Conservation (phyloP, 2,329 filamentous ascomycete genomes). For the Blastomyces silverae region DNA sequence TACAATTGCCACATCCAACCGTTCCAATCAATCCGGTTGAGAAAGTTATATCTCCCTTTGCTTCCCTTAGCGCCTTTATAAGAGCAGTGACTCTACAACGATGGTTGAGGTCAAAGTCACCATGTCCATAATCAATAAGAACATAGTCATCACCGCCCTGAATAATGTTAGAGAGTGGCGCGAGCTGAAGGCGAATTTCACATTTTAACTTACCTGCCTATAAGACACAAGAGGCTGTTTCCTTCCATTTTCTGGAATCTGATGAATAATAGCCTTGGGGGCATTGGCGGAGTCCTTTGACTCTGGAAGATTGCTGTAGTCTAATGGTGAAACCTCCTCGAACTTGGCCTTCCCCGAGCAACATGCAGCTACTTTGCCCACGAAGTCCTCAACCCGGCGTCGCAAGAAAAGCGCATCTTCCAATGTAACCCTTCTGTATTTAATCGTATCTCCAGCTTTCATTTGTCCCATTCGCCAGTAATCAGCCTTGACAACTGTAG, state of each 20-base stretch:
- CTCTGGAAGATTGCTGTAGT: slow-evolving; percentile 24
- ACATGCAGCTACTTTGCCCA: slow-evolving; percentile 40
- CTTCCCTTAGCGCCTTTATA: slow-evolving; percentile 42
- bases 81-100: slow-evolving; percentile 51
- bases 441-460: slow-evolving; percentile 52
- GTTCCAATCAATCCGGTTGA: slow-evolving; percentile 45
- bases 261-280: slow-evolving; percentile 31
- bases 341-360: slow-evolving; percentile 33
- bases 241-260: slow-evolving; percentile 30
- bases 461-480: slow-evolving; percentile 58
- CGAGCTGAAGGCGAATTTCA: background rate
- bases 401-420: slow-evolving; percentile 46
- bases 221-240: slow-evolving; percentile 39
- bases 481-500: slow-evolving; percentile 52
- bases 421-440: slow-evolving; percentile 47
- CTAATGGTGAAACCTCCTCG: slow-evolving; percentile 30
- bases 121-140: slow-evolving; percentile 53
- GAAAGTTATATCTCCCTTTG: slow-evolving; percentile 32
- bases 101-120: slow-evolving; percentile 52
- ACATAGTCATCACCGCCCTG: slow-evolving; percentile 48
- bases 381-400: slow-evolving; percentile 41
- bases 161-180: slow-evolving; percentile 25
- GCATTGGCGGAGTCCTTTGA: slow-evolving; percentile 19
- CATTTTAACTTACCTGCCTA: slow-evolving; percentile 30
- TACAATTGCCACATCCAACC: slow-evolving; percentile 45